Evolutionary conservation across 768 basidiomycete species (phyloP).

Genomic region (Galerina marginata): DNA sequence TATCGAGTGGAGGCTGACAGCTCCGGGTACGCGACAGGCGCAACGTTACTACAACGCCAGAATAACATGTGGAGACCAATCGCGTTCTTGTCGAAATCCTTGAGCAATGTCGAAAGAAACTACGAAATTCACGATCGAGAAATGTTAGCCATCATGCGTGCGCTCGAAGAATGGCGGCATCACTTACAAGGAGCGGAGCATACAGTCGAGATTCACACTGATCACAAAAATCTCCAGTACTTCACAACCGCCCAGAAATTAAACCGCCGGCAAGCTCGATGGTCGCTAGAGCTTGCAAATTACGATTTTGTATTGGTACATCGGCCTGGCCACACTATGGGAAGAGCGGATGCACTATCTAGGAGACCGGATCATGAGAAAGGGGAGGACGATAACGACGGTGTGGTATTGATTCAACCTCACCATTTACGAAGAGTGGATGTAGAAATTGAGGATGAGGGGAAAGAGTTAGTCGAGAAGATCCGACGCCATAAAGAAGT

Average conservation of each 20-base stretch:
- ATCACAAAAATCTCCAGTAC: constrained; percentile 49
- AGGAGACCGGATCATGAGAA: constrained; percentile 29
- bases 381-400: constrained; percentile 25
- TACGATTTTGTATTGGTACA: constrained; percentile 40
- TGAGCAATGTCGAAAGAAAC: constrained; percentile 19
- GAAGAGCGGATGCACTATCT: constrained; percentile 31
- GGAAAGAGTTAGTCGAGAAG: background rate
- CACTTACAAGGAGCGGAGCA: constrained; percentile 15
- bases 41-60: constrained; percentile 40
- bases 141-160: constrained; percentile 45
- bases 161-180: constrained; percentile 36
- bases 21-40: constrained; percentile 43
- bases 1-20: constrained; percentile 36
- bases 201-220: constrained; percentile 35
- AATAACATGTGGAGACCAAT: constrained; percentile 39
- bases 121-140: constrained; percentile 47
- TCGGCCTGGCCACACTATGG: constrained; percentile 30
- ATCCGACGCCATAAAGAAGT: no score
- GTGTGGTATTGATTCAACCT: constrained; percentile 17
- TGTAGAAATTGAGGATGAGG: constrained; percentile 7
- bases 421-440: background rate
- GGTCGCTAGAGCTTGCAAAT: constrained; percentile 40
- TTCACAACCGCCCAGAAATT: constrained; percentile 45
- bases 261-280: constrained; percentile 46
- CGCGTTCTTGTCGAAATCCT: constrained; percentile 39